Evolutionary conservation across 1,139 yeast species (phyloP).

Genomic region (Arxiozyma slooffiae): DNA sequence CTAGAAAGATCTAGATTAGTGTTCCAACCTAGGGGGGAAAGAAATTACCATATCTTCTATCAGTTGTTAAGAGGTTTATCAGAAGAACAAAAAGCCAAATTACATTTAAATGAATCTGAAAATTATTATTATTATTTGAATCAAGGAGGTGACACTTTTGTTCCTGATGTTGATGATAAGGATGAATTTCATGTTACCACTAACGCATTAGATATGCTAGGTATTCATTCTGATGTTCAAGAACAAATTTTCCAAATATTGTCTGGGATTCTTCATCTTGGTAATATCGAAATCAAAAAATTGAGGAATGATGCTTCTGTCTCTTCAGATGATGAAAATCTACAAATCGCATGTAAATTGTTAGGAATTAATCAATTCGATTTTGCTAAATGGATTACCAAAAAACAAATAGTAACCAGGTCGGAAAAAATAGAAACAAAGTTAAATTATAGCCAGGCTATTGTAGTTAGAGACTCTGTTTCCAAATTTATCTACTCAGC

Average conservation of each 20-base stretch:
- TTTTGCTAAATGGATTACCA: conserved; percentile 87
- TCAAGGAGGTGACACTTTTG: conserved; percentile 74
- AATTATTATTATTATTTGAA: conserved; percentile 68
- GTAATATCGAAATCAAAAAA: conserved; percentile 82
- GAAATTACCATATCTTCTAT: conserved; percentile 93
- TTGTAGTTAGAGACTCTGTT: conserved; percentile 90
- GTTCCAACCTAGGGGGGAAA: conserved; percentile 78
- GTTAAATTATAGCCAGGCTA: conserved; percentile 73
- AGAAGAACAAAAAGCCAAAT: conserved; percentile 45
- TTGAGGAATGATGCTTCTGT: conserved; percentile 78
- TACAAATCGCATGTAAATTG: conserved; percentile 74
- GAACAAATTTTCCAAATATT: conserved; percentile 62
- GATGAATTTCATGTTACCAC: conserved; percentile 66
- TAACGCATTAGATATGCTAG: conserved; percentile 70
- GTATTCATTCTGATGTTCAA: conserved; percentile 54
- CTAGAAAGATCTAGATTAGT: conserved; percentile 91
- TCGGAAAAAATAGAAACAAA: conserved; percentile 84
- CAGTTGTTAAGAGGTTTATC: conserved; percentile 77
- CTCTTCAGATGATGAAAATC: conserved; percentile 66
- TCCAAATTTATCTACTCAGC: conserved; percentile 90
- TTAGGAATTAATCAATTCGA: conserved; percentile 66
- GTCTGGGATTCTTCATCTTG: conserved; percentile 86
- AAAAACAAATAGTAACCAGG: conserved; percentile 88
- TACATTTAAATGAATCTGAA: conserved; percentile 53
- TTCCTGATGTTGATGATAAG: conserved; percentile 73